Conservation (phyloP, 805 yeast genomes). For the Barnettozyma wickerhamii region DNA sequence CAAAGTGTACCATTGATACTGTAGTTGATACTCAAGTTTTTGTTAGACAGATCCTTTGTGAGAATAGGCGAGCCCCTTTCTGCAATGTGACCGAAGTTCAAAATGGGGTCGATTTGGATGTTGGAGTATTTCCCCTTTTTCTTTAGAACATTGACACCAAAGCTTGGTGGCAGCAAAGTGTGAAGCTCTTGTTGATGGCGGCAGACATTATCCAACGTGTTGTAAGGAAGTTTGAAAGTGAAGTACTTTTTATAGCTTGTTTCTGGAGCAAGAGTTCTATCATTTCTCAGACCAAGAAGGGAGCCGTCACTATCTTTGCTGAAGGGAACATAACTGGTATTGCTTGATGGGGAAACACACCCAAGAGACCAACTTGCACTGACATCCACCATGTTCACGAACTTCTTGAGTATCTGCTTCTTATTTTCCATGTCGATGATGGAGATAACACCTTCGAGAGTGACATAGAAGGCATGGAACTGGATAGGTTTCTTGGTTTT, state of each 20-base stretch:
- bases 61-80: conserved; percentile 50
- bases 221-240: conserved; percentile 53
- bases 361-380: conserved; percentile 52
- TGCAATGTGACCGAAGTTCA: conserved; percentile 49
- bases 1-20: conserved; percentile 54
- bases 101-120: conserved; percentile 28
- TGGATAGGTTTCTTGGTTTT: conserved; percentile 41
- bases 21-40: conserved; percentile 44
- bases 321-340: conserved; percentile 40
- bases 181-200: conserved; percentile 39
- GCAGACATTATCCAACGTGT: conserved; percentile 49
- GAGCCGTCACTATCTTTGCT: conserved; percentile 45
- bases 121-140: conserved; percentile 28
- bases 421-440: conserved; percentile 29
- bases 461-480: conserved; percentile 58
- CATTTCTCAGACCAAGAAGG: conserved; percentile 45
- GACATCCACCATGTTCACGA: conserved; percentile 56
- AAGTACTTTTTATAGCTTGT: conserved; percentile 53
- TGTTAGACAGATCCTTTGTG: conserved; percentile 46
- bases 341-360: conserved; percentile 47
- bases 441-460: conserved; percentile 40
- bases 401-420: conserved; percentile 39
- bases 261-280: conserved; percentile 44
- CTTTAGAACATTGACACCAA: conserved; percentile 32
- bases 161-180: conserved; percentile 37